These are phyloP conservation scores for Onygena corvina DNA, from an alignment of 2,329 filamentous ascomycete species.

Conservation along the genomic window DNA sequence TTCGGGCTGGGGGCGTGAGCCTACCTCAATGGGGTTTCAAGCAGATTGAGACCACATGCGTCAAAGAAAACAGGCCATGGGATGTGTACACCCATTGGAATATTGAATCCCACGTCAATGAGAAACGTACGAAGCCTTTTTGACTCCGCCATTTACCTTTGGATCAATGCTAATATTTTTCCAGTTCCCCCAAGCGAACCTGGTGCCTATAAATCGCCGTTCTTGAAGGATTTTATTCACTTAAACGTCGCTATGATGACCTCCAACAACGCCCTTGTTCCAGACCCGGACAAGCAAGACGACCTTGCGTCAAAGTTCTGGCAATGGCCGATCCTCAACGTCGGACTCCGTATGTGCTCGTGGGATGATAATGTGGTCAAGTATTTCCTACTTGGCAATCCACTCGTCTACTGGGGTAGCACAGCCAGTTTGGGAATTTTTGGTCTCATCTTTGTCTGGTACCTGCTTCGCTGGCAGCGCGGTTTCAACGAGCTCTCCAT, in stretches of 20 bases:
- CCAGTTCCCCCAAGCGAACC: conserved; percentile 78
- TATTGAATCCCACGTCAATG: conserved; percentile 87
- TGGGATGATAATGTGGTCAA: conserved; percentile 95
- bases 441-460: conserved; percentile 63
- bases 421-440: conserved; percentile 67
- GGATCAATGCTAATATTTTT: conserved; percentile 6
- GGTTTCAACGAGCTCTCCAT: conserved; percentile 74
- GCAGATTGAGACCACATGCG: conserved; percentile 94
- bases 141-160: background rate
- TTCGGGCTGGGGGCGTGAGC: conserved; percentile 90
- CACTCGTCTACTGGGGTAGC: conserved; percentile 88
- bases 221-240: conserved; percentile 95
- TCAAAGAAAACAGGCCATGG: conserved; percentile 79
- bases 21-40: conserved; percentile 99
- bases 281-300: conserved; percentile 97
- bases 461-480: conserved; percentile 88
- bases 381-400: conserved; percentile 97
- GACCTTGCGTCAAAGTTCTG: conserved; percentile 93
- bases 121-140: conserved; percentile 57
- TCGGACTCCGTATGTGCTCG: conserved; percentile 94
- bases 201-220: conserved; percentile 88
- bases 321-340: conserved; percentile 95
- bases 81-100: conserved; percentile 99
- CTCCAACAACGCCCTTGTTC: conserved; percentile 94
- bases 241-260: conserved; percentile 99